Evolutionary conservation across 257 asterid genomes (phyloP), one percentile per base, ranked within the genome.

Genomic region (Mitragyna speciosa): DNA sequence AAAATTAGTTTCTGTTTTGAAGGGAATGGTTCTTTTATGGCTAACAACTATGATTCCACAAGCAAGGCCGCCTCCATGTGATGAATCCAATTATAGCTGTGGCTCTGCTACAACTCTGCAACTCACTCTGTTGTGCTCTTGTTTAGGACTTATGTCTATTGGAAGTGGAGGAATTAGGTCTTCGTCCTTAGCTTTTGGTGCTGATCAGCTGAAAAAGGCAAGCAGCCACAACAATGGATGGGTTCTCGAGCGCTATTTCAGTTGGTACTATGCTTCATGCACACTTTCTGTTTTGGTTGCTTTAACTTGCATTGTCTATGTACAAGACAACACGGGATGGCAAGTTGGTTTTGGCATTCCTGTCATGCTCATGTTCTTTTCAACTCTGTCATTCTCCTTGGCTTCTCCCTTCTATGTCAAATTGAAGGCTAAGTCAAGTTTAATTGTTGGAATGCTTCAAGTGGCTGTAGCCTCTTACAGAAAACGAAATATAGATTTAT

Each of bases 291-390:
- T 90, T 52, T 79, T 94, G 5, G 19, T 92, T 47, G 89, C 92
- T 36, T 58, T 87, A 14, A 91, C 94, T 2, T 83, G 87, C 31
- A 80, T 94, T 14, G 98, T 94, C 58, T 91, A 91, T 66, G 83
- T 94, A 83, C 97, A 94, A 90, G 97, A 87, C 68, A 88, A 86
- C 76, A 11, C 86, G 76, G 98, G 97, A 75, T 94, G 97, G 97
- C 73, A 78, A 47, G 54, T 94, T 10, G 98, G 98, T 17, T 92
- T 90, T 48, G 97, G 92, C 0, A 87, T 89, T 69, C 91, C 95
- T 0, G 86, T 81, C 31, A 43, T 85, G 71, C 83, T 94, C 36
- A 83, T 89, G 91, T 72, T 87, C 22, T 22, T 82, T 2, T 85
- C 92, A 14, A 69, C 83, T 43, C 43, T 78, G 63, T 72, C 83